Evolutionary conservation across 1,284 basidiomycete genomes (phyloP).

Genomic region (Garcileccinum viscosum): DNA sequence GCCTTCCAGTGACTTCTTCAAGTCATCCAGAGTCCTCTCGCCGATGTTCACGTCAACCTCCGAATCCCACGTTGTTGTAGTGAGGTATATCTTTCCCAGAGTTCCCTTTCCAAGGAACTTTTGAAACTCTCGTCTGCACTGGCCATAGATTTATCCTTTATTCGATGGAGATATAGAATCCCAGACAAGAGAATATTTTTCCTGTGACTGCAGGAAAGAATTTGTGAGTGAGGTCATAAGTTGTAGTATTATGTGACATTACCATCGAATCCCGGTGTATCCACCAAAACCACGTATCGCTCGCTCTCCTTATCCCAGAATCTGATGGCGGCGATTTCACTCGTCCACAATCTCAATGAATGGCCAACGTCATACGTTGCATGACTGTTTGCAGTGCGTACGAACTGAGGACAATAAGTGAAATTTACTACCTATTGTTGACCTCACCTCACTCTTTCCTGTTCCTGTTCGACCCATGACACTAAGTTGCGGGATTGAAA

Average conservation of each 20-base stretch:
- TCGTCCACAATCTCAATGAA: not conserved
- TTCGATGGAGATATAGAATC: constrained; percentile 1
- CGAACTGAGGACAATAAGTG: not conserved
- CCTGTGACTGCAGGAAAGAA: not conserved
- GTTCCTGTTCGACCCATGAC: not conserved
- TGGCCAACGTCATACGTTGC: not conserved
- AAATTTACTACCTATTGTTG: not conserved
- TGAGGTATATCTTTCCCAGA: not conserved
- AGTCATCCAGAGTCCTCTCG: not conserved
- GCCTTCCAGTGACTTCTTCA: not conserved
- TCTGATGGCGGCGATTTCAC: not conserved
- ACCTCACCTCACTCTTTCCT: not conserved
- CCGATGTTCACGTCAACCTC: not conserved
- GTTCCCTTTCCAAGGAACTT: not conserved
- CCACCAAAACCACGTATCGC: not conserved
- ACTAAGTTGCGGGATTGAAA: not conserved
- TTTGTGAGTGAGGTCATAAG: not conserved
- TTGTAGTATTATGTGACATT: not conserved
- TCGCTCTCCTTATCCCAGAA: not conserved
- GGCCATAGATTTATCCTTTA: not conserved
- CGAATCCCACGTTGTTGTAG: constrained; percentile 1
- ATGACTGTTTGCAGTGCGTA: not conserved
- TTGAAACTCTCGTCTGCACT: not conserved
- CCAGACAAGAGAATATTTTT: not conserved
- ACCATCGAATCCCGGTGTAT: constrained; percentile 1